Base-by-base conservation (phyloP, 1,139 yeast genomes). In the Yamadazyma mexicana region DNA sequence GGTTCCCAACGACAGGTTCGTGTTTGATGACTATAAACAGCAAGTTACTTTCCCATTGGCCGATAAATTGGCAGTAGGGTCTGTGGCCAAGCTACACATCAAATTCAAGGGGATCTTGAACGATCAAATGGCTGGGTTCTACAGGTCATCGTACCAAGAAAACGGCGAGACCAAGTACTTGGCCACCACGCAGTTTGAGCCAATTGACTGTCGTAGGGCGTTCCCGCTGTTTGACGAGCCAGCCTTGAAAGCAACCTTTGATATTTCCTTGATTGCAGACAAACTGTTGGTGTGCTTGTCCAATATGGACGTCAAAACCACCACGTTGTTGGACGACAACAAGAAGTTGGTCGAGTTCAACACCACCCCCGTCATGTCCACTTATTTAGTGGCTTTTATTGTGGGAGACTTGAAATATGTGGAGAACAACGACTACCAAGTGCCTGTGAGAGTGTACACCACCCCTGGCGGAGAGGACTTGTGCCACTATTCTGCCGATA, bases 221-320 rank as follows among this genome's bases (percentile, higher is more conserved):
- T 87, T 88, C 71, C 96, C 96, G 16, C 87, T 92, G 59, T 81
- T 83, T 52, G 96, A 88, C 61, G 96, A 88, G 60, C 96, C 96
- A 10, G 79, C 82, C 39, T 73, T 82, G 45, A 88, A 88, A 68
- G 92, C 96, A 11, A 76, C 83, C 34, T 88, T 87, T 57, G 81
- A 81, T 44, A 73, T 88, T 42, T 65, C 80, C 22, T 69, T 88
- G 49, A 72, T 82, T 39, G 78, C 87, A 31, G 76, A 78, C 39
- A 67, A 72, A 43, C 62, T 74, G 26, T 72, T 80, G 61, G 83
- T 83, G 35, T 87, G 83, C 39, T 73, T 88, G 52, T 81, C 92
- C 36, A 88, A 88, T 61, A 87, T 86, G 95, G 89, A 87, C 51
- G 79, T 75, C 18, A 71, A 69, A 40, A 66, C 70, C 26, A 81